phyloP scores from a whole-genome alignment of 164 flowering plant species.

The Aristolochia contorta region DNA sequence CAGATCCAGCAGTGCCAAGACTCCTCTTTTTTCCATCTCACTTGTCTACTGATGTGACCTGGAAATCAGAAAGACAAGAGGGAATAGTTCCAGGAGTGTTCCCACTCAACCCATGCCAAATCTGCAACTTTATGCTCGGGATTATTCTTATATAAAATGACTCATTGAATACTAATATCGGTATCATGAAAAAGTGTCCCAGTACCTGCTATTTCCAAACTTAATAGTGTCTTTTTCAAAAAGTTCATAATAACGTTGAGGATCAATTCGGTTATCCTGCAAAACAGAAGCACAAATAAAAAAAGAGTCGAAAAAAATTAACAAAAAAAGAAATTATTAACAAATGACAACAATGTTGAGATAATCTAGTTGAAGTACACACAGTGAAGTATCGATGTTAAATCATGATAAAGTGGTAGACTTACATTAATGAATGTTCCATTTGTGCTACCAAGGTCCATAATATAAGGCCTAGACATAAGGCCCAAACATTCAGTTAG shows the following conservation, averaged over 20 bases:
- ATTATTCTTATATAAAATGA: no score
- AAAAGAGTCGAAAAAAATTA: slow-evolving; percentile 2
- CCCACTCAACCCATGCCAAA: no score
- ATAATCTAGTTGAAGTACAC: neutral
- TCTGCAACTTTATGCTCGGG: no score
- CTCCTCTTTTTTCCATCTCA: neutral
- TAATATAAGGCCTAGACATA: slow-evolving; percentile 63
- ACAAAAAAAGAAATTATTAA: neutral
- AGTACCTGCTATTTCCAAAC: slow-evolving; percentile 92
- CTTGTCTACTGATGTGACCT: neutral
- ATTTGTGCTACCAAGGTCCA: slow-evolving; percentile 99
- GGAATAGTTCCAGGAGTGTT: neutral
- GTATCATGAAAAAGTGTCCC: neutral
- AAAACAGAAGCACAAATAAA: slow-evolving; percentile 16
- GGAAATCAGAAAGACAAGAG: neutral
- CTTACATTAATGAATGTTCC: slow-evolving; percentile 89
- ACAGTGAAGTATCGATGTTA: neutral
- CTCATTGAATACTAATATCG: neutral
- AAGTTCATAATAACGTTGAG: slow-evolving; percentile 86
- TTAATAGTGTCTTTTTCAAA: slow-evolving; percentile 77
- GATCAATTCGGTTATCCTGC: slow-evolving; percentile 81
- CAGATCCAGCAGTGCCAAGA: no score
- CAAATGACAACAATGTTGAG: neutral
- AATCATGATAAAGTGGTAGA: neutral
- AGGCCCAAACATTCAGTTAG: slow-evolving; percentile 13